Conservation (phyloP, 2,329 filamentous ascomycete species). For the Diaporthe caulivora region DNA sequence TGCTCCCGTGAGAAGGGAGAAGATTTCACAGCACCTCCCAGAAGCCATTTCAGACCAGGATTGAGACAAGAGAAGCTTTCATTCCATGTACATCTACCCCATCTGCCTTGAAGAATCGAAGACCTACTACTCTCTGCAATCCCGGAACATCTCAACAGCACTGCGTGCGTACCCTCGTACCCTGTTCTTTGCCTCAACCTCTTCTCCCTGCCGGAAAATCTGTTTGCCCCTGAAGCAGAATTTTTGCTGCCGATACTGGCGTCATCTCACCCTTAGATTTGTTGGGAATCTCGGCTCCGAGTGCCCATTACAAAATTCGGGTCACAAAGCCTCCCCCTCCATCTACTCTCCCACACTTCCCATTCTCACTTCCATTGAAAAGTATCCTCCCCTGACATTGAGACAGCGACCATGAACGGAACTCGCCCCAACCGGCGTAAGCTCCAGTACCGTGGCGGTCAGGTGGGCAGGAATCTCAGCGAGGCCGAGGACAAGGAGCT, state of each 20-base stretch:
- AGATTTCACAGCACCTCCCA: not conserved
- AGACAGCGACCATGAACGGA: slow-evolving; percentile 16
- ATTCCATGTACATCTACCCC: not conserved
- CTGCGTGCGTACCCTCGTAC: no score
- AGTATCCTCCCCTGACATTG: not conserved
- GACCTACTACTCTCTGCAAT: not conserved
- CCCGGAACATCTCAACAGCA: not conserved
- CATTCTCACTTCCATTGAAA: not conserved
- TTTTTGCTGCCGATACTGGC: no score
- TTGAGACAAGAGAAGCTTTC: not conserved
- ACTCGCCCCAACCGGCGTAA: not conserved
- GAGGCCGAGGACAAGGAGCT: not conserved
- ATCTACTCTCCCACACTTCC: not conserved
- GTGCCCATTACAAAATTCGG: not conserved
- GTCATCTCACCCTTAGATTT: no score
- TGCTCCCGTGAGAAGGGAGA: not conserved
- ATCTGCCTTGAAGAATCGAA: not conserved
- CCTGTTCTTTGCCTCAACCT: no score
- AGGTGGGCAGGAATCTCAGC: not conserved
- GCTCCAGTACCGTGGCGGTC: not conserved
- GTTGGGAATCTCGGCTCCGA: not conserved
- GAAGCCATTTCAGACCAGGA: not conserved
- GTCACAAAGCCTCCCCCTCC: not conserved
- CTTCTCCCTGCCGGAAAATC: not conserved
- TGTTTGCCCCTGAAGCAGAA: not conserved